A percentile compares a stretch with the other conserved stretches of the same genome.
phyloP scores from a whole-genome alignment of 2,329 filamentous ascomycete genomes.

The Thermoascus crustaceus region DNA sequence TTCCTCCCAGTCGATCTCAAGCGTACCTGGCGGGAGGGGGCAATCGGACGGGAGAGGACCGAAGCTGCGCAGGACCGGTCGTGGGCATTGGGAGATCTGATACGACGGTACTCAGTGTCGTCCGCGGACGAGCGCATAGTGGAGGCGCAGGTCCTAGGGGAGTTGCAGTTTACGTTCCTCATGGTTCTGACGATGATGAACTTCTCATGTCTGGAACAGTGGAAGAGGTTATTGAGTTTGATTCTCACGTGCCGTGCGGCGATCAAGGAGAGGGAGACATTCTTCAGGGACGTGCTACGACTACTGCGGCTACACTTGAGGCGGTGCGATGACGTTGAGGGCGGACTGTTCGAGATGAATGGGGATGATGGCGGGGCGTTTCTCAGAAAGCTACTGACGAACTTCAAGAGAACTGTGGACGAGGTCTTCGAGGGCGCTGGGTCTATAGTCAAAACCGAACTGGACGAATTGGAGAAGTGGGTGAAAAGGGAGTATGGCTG shows the following conservation, averaged over 20 bases:
- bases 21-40: constrained; percentile 54
- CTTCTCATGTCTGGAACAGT: constrained; percentile 58
- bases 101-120: constrained; percentile 26
- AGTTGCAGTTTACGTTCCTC: constrained; percentile 55
- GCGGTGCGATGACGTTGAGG: constrained; percentile 52
- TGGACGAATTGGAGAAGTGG: constrained; percentile 48
- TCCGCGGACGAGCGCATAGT: constrained; percentile 22
- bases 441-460: constrained; percentile 41
- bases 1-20: constrained; percentile 54
- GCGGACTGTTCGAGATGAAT: constrained; percentile 52
- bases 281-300: constrained; percentile 46
- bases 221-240: constrained; percentile 51
- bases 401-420: constrained; percentile 46
- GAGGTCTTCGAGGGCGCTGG: constrained; percentile 33
- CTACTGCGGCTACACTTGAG: constrained; percentile 46
- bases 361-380: constrained; percentile 45
- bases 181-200: constrained; percentile 58
- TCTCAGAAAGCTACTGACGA: constrained; percentile 44
- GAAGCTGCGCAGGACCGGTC: constrained; percentile 55
- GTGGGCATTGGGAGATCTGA: constrained; percentile 51
- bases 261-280: constrained; percentile 38
- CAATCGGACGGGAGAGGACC: constrained; percentile 54
- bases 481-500: constrained; percentile 50
- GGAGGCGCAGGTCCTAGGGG: constrained; percentile 43
- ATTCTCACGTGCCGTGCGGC: constrained; percentile 50